Conservation (phyloP, 1,139 yeast genomes). For the Debaryomyces sp. region DNA sequence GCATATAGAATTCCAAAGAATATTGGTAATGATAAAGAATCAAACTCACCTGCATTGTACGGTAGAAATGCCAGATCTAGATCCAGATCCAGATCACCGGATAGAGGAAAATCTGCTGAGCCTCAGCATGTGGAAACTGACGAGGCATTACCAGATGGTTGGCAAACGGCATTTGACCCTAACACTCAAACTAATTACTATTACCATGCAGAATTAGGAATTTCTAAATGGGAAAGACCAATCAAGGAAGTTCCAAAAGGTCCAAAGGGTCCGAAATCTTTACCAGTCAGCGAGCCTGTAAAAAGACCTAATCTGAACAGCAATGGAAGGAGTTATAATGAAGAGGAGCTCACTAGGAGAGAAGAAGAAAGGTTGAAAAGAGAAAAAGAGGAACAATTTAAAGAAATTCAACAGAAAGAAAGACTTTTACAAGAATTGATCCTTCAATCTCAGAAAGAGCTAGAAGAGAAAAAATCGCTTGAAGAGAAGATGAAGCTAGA, state of each 20-base stretch:
- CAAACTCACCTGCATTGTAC: constrained; percentile 15
- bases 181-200: constrained; percentile 49
- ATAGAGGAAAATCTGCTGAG: constrained; percentile 12
- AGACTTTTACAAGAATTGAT: constrained; percentile 41
- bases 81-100: constrained; percentile 16
- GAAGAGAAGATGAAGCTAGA: constrained; percentile 17
- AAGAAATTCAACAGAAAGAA: constrained; percentile 35
- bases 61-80: constrained; percentile 27
- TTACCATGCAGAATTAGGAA: constrained; percentile 49
- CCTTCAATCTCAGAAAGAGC: constrained; percentile 34
- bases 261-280: constrained; percentile 12
- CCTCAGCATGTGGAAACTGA: constrained; percentile 21
- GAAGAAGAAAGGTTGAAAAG: constrained; percentile 39
- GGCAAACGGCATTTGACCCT: constrained; percentile 55
- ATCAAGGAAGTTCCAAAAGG: constrained; percentile 16
- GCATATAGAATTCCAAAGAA: constrained; percentile 80
- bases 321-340: constrained; percentile 13
- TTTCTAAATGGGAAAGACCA: constrained; percentile 68
- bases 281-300: background rate
- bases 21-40: constrained; percentile 12
- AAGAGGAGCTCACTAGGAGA: constrained; percentile 27
- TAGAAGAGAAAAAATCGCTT: constrained; percentile 20
- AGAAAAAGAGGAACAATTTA: constrained; percentile 36
- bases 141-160: constrained; percentile 49
- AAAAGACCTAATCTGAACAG: background rate